Base-by-base conservation (phyloP, 139 green algal species). In the Tetradesmus obliquus region DNA sequence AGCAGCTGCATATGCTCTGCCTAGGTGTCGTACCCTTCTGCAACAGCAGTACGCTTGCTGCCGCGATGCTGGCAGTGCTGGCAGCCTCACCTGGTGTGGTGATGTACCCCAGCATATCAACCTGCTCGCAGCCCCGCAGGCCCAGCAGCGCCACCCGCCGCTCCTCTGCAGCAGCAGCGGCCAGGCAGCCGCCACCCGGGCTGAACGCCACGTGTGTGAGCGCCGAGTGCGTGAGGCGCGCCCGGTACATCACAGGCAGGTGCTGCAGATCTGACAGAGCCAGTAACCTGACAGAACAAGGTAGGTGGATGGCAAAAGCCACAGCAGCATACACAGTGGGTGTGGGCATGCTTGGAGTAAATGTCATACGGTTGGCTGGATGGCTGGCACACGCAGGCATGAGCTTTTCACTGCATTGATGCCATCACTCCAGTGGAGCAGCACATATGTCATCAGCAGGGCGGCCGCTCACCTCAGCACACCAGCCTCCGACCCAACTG, bases 401-500 rank as follows among this genome's bases (percentile, higher is more conserved):
- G 2, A 76, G 15, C 66, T 19, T 76, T 15, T 19, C 19, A 15
- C 66, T 76, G 76, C 76, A 45, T 45, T 45, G 32, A 45, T 45
- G 32, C 32, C 32, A 45, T 45, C 32, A 45, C 32, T 45, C 32
- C 32, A 45, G 32, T 45, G 32, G 32, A 82, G 76, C 76, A 82
- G 76, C n/a, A 82, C 20, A 76, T 82, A 17, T 51, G 7, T 7
- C 69, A 13, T 45, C 86, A 2, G 62, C 22, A 13, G 15, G n/a
- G 93, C 82, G 62, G 69, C 62, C 69, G 93, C 69, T 45, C 92
- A 62, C 54, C 94, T 89, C 51, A 96, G 79, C 74, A 96, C 94
- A 55, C 94, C 94, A 8, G 87, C 91, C 76, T 94, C 93, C 1
- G 91, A 94, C 3, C 94, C 94, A 13, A 95, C 81, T 55, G 91